Conservation (phyloP, 345 rosid species). For the Xanthoceras sorbifolium region DNA sequence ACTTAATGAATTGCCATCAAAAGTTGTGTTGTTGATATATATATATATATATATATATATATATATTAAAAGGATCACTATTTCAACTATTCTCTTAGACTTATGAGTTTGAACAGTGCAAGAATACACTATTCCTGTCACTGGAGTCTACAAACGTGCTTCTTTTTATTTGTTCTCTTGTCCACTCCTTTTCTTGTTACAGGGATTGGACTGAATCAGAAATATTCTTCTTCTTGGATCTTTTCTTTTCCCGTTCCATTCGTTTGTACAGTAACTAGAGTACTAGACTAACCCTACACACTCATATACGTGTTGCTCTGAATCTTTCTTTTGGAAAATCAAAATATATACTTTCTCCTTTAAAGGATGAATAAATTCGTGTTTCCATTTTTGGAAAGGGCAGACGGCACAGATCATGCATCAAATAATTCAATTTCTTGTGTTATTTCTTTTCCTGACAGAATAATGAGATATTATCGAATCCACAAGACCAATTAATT, state of each 20-base stretch:
- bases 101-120: too few species aligned
- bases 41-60: too few species aligned
- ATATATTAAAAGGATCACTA: background rate
- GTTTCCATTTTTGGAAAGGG: background rate
- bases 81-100: background rate
- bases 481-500: background rate
- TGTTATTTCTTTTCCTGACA: background rate
- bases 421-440: background rate
- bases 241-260: background rate
- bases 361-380: background rate
- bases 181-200: too few species aligned
- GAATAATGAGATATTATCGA: background rate
- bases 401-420: background rate
- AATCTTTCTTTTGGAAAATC: background rate
- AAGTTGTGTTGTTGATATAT: too few species aligned
- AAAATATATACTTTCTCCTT: background rate
- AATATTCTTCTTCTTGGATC: slow-evolving; percentile 1
- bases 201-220: background rate
- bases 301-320: too few species aligned
- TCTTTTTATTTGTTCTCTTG: too few species aligned
- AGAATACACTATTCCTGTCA: too few species aligned
- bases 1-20: background rate
- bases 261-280: background rate
- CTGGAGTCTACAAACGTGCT: too few species aligned
- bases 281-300: background rate